Evolutionary conservation across 129 eudicot species (phyloP).

Genomic region (Lactuca saligna): DNA sequence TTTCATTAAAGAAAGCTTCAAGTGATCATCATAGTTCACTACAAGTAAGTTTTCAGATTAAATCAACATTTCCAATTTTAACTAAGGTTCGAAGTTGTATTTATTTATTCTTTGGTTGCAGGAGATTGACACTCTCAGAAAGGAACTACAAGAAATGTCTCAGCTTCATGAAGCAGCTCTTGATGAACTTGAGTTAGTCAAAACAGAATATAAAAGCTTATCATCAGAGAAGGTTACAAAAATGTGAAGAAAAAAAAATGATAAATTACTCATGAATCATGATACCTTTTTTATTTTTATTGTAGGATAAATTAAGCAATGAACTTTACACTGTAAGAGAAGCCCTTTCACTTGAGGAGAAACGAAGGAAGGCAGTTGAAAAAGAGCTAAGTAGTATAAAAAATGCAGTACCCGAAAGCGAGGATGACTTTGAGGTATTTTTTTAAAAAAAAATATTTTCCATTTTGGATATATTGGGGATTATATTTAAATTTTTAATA

Average conservation of each 20-base stretch:
- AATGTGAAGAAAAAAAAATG: neutral
- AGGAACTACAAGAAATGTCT: conserved; percentile 50
- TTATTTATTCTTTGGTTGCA: conserved; percentile 19
- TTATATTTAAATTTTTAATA: conserved; percentile 29
- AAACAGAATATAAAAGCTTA: conserved; percentile 45
- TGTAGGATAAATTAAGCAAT: conserved; percentile 47
- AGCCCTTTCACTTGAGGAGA: conserved; percentile 64
- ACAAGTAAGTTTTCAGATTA: conserved; percentile 41
- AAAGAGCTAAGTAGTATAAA: conserved; percentile 53
- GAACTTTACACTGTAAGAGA: conserved; percentile 61
- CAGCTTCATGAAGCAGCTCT: conserved; percentile 49
- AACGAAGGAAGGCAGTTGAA: conserved; percentile 68
- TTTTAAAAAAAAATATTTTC: conserved; percentile 1
- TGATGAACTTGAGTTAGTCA: conserved; percentile 50
- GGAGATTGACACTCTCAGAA: conserved; percentile 52
- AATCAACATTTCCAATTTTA: too few relatives aligned
- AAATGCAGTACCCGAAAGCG: conserved; percentile 71
- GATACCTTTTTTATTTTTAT: conserved; percentile 7
- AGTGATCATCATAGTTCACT: conserved; percentile 43
- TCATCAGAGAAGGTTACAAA: conserved; percentile 69
- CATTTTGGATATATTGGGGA: neutral
- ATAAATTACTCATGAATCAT: neutral
- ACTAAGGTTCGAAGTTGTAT: too few relatives aligned
- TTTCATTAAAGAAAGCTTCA: conserved; percentile 38
- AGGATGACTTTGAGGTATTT: conserved; percentile 77